These are phyloP conservation scores for Sporothrix mexicana DNA, from an alignment of 2,329 filamentous ascomycete genomes.

Conservation along the genomic window DNA sequence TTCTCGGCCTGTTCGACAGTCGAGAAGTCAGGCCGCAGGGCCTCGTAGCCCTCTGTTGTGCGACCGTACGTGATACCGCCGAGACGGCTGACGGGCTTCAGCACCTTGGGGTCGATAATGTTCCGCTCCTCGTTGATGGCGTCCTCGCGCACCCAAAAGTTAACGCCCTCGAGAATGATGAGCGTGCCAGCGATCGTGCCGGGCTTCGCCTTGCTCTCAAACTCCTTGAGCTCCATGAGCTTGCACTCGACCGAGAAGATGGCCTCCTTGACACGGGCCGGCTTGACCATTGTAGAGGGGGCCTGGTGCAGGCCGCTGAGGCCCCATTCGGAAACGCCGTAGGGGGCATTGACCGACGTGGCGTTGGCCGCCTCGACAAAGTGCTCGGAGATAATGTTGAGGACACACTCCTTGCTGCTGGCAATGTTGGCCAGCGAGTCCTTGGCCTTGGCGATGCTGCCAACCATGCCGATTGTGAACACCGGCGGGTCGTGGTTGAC, in stretches of 20 bases:
- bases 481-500: conserved; percentile 86
- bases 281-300: conserved; percentile 61
- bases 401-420: conserved; percentile 74
- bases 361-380: conserved; percentile 88
- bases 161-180: conserved; percentile 79
- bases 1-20: conserved; percentile 51
- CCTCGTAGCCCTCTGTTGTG: conserved; percentile 71
- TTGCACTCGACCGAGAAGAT: conserved; percentile 83
- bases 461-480: conserved; percentile 67
- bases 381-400: conserved; percentile 87
- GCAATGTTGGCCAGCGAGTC: conserved; percentile 78
- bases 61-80: conserved; percentile 88
- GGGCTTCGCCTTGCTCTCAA: conserved; percentile 71
- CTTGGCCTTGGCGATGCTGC: conserved; percentile 63
- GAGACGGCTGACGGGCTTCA: conserved; percentile 77
- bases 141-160: conserved; percentile 90
- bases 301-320: conserved; percentile 74
- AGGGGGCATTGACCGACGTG: conserved; percentile 77
- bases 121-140: conserved; percentile 79
- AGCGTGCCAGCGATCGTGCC: conserved; percentile 78
- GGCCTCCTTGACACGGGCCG: conserved; percentile 78
- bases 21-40: conserved; percentile 66
- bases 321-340: conserved; percentile 78
- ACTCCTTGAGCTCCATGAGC: conserved; percentile 76
- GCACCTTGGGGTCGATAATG: conserved; percentile 74